Evolutionary conservation across 2,329 filamentous ascomycete genomes (phyloP).

Genomic region (Coniella vitis): DNA sequence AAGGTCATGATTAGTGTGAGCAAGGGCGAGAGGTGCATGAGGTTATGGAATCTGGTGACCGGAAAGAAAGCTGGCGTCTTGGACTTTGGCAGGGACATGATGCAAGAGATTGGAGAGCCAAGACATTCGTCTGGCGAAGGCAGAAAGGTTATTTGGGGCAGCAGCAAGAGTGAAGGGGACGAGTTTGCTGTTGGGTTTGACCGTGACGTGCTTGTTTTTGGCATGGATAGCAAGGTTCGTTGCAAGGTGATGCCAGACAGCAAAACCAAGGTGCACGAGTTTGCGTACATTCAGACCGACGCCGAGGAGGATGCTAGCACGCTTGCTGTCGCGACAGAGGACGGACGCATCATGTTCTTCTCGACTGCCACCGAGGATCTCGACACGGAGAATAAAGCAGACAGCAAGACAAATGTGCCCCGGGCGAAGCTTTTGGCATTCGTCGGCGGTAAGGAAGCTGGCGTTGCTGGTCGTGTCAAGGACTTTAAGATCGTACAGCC

Average conservation of each 20-base stretch:
- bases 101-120: slow-evolving; percentile 70
- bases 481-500: slow-evolving; percentile 66
- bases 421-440: slow-evolving; percentile 66
- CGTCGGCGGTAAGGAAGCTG: slow-evolving; percentile 65
- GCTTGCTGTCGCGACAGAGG: slow-evolving; percentile 78
- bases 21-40: slow-evolving; percentile 83
- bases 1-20: slow-evolving; percentile 94
- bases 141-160: slow-evolving; percentile 72
- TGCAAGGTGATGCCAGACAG: slow-evolving; percentile 64
- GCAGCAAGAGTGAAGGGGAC: slow-evolving; percentile 59
- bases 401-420: slow-evolving; percentile 29
- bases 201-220: slow-evolving; percentile 75
- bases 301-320: slow-evolving; percentile 44
- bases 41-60: slow-evolving; percentile 93
- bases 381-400: slow-evolving; percentile 23
- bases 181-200: slow-evolving; percentile 90
- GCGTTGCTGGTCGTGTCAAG: slow-evolving; percentile 71
- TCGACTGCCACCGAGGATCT: slow-evolving; percentile 54
- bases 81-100: slow-evolving; percentile 69
- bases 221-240: slow-evolving; percentile 77
- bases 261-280: slow-evolving; percentile 74
- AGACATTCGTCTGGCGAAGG: slow-evolving; percentile 77
- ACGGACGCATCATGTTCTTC: slow-evolving; percentile 80
- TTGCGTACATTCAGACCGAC: slow-evolving; percentile 60
- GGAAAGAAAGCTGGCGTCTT: slow-evolving; percentile 92